Conservation (phyloP, 2,329 filamentous ascomycete species). For the Fusarium chuoi region DNA sequence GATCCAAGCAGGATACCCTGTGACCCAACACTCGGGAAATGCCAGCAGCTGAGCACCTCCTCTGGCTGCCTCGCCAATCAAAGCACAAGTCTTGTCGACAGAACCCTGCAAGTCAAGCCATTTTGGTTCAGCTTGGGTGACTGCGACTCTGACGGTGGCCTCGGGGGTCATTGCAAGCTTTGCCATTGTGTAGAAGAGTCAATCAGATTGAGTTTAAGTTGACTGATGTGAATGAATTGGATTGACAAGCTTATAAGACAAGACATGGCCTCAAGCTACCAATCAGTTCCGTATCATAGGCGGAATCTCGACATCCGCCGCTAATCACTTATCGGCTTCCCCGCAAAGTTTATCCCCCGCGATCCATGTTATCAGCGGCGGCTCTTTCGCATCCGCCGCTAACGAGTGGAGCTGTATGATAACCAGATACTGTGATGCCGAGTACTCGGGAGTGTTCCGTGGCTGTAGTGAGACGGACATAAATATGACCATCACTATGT, state of each 20-base stretch:
- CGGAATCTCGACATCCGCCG: neutral
- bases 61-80: conserved; percentile 23
- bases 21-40: conserved; percentile 64
- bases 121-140: conserved; percentile 36
- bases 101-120: conserved; percentile 31
- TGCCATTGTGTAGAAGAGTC: neutral
- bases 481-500: neutral
- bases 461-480: neutral
- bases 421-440: neutral
- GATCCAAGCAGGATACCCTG: conserved; percentile 48
- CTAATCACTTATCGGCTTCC: neutral
- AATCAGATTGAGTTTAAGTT: neutral
- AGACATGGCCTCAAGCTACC: neutral
- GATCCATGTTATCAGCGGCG: neutral
- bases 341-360: neutral
- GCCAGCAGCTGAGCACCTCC: conserved; percentile 64
- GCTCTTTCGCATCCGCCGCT: neutral
- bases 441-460: neutral
- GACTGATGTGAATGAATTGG: neutral
- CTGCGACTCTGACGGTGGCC: conserved; percentile 8
- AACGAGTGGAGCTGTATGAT: neutral
- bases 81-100: conserved; percentile 26
- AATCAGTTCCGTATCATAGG: neutral
- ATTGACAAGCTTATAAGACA: neutral
- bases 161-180: no score